phyloP scores from a whole-genome alignment of 768 basidiomycete genomes.

The Naganishia antarctica region DNA sequence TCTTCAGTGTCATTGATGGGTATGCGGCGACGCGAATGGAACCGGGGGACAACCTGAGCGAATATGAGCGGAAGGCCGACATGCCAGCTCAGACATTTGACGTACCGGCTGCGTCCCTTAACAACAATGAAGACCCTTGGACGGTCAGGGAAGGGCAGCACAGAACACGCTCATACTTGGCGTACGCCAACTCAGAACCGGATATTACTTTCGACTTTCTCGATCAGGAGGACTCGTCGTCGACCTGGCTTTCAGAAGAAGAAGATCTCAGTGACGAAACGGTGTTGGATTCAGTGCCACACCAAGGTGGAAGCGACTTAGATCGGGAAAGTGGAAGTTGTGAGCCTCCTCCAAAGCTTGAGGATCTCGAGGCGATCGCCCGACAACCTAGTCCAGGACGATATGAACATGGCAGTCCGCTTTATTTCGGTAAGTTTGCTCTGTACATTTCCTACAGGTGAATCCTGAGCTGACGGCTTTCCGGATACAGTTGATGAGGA shows the following conservation, averaged over 20 bases:
- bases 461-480: neutral
- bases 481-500: conserved; percentile 35
- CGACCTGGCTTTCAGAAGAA: neutral
- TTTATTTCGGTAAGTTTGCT: conserved; percentile 41
- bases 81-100: no score
- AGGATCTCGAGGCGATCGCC: conserved; percentile 42
- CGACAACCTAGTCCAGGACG: conserved; percentile 46
- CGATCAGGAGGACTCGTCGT: conserved; percentile 3
- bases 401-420: conserved; percentile 45
- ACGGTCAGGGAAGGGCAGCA: no score
- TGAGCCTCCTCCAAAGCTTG: conserved; percentile 38
- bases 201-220: neutral
- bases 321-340: conserved; percentile 17
- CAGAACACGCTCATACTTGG: no score
- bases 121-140: no score
- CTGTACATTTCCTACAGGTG: neutral
- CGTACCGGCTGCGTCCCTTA: no score
- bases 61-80: no score
- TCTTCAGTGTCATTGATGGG: conserved; percentile 24
- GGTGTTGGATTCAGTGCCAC: neutral
- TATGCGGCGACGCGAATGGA: conserved; percentile 21
- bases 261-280: conserved; percentile 8
- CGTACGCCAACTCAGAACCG: no score
- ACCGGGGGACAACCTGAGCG: no score
- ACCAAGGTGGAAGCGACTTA: neutral